Conservation (phyloP, 108 stramenopile genomes). For the Cyclotella atomus region DNA sequence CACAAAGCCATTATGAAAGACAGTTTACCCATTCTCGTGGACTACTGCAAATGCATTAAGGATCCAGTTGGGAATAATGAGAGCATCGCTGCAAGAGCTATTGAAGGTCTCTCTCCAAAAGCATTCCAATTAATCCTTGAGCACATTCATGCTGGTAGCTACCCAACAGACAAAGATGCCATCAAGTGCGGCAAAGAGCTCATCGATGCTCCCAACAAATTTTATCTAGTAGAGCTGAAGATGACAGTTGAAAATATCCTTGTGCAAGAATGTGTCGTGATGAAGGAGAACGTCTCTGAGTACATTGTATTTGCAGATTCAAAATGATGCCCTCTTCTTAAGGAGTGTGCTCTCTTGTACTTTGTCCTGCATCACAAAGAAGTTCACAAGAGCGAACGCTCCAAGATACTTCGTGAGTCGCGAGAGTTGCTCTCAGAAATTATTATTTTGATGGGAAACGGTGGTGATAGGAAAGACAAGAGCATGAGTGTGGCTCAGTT, state of each 20-base stretch:
- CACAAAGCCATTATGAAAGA: background rate
- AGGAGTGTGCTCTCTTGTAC: slow-evolving; percentile 9
- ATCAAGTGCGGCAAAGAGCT: slow-evolving; percentile 4
- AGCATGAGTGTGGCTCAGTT: background rate
- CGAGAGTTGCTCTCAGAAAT: background rate
- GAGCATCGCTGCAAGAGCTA: background rate
- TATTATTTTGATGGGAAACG: background rate
- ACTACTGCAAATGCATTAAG: too few species aligned
- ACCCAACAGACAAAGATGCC: background rate
- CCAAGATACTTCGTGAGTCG: slow-evolving; percentile 1
- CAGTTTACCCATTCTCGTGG: too few species aligned
- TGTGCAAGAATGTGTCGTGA: background rate
- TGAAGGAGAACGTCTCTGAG: background rate
- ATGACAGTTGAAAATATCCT: slow-evolving; percentile 10
- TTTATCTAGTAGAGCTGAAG: slow-evolving; percentile 16
- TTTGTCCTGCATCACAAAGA: background rate
- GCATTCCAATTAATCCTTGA: slow-evolving; percentile 17
- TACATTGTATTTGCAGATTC: slow-evolving; percentile 27
- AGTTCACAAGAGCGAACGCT: background rate
- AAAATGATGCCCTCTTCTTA: slow-evolving; percentile 9
- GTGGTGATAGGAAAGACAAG: background rate
- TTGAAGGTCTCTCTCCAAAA: slow-evolving; percentile 11
- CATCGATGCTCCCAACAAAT: slow-evolving; percentile 26
- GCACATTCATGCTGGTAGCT: slow-evolving; percentile 19
- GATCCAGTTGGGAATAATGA: background rate